These are phyloP conservation scores for Cyclotella kingstonii DNA, from an alignment of 108 stramenopile species.

Conservation along the genomic window DNA sequence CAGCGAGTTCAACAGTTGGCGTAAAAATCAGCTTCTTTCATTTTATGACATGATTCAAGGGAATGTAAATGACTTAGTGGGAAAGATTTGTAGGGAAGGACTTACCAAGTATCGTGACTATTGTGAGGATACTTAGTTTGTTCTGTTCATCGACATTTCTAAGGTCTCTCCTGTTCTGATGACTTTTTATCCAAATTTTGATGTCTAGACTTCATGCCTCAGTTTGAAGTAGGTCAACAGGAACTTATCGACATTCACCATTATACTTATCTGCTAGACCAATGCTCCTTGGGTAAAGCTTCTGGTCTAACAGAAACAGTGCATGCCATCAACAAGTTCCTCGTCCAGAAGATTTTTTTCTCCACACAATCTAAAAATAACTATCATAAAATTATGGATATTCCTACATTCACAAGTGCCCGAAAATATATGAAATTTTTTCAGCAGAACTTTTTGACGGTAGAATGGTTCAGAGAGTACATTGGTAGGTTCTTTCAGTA, in stretches of 20 bases:
- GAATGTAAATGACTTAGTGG: conserved; percentile 21
- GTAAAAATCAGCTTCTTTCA: conserved; percentile 55
- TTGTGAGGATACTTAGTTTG: conserved; percentile 23
- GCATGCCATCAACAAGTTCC: conserved; percentile 26
- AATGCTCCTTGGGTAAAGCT: conserved; percentile 43
- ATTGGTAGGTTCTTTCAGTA: conserved; percentile 12
- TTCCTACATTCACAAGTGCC: conserved; percentile 24
- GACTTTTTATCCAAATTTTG: neutral
- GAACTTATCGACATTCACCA: conserved; percentile 52
- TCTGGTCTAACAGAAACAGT: conserved; percentile 28
- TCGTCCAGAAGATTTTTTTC: conserved; percentile 40
- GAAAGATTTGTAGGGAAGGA: conserved; percentile 12
- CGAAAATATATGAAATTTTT: conserved; percentile 37
- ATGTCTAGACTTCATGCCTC: conserved; percentile 44
- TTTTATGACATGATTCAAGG: conserved; percentile 36
- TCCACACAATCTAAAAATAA: conserved; percentile 42
- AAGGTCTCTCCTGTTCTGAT: neutral
- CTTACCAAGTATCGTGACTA: conserved; percentile 48
- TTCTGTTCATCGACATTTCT: neutral
- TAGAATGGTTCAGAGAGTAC: conserved; percentile 46
- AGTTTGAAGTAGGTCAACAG: conserved; percentile 56
- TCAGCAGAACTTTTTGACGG: conserved; percentile 33
- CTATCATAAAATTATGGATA: conserved; percentile 48
- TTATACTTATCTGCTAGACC: conserved; percentile 52
- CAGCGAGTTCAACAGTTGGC: conserved; percentile 47